Evolutionary conservation across 192 early-diverging fungal species (phyloP), one percentile per base, ranked within the genome.

Genomic region (Entomortierella chlamydospora): DNA sequence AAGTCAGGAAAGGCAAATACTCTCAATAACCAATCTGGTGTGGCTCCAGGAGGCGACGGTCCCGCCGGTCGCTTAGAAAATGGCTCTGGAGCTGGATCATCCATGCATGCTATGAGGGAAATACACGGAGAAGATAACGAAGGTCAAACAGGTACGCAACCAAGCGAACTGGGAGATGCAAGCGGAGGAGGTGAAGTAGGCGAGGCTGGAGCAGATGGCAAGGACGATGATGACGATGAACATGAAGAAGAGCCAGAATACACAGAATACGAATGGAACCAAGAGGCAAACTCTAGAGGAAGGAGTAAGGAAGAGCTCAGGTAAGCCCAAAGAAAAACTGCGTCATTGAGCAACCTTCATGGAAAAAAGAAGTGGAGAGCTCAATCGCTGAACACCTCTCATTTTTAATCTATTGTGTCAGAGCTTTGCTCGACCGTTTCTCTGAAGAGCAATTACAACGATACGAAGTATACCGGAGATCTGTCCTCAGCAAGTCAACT

Each of bases 381-480:
- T n/a, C n/a, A n/a, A n/a, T n/a, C n/a, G n/a, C n/a, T n/a, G n/a
- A n/a, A n/a, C n/a, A n/a, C n/a, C n/a, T n/a, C n/a, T n/a, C n/a
- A n/a, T 41, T 52, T 57, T 61, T 13, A 18, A 52, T 17, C 26
- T 28, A 22, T 66, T 26, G 11, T 15, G 4, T 20, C 66, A 91
- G 90, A 47, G 78, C 87, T 6, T 71, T 93, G 12, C 69, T 93
- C 26, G 86, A 91, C 54, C 87, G 87, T 28, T 93, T 92, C 57
- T 88, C 89, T 0, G 89, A 89, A 0, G 91, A 94, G 39, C 92
- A 95, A 70, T 73, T 87, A 18, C 86, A 92, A 58, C 78, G 96
- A 29, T 97, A 95, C 68, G 93, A 93, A 68, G 93, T 88, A 2
- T 97, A 93, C 72, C 86, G 95, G 42, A 81, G 92, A 54, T 88